Conservation (phyloP, 2,329 filamentous ascomycete species). For the Fusarium sp. region DNA sequence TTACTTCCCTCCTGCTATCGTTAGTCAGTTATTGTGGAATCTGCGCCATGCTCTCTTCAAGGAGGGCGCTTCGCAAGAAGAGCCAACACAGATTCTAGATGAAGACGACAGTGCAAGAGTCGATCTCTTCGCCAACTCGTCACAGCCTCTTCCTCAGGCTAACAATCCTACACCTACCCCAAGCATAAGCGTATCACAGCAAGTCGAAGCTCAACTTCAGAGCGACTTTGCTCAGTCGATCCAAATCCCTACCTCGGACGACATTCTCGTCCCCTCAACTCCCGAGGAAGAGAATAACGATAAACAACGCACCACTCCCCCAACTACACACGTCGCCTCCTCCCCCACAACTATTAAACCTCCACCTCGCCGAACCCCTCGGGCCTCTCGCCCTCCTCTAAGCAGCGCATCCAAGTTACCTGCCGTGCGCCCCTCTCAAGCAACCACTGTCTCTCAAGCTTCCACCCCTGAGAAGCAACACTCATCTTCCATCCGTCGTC, state of each 20-base stretch:
- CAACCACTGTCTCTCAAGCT: constrained; percentile 54
- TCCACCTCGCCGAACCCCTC: constrained; percentile 31
- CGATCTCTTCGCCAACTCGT: constrained; percentile 40
- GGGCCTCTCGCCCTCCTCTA: constrained; percentile 32
- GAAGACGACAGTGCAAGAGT: constrained; percentile 36
- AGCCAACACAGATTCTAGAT: constrained; percentile 20
- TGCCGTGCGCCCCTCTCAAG: constrained; percentile 50
- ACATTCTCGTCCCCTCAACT: constrained; percentile 52
- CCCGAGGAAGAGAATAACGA: constrained; percentile 38
- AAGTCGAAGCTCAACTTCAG: constrained; percentile 64
- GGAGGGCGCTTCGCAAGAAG: constrained; percentile 44
- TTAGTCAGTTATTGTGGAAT: constrained; percentile 69
- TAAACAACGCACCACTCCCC: constrained; percentile 20
- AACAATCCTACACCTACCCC: constrained; percentile 39
- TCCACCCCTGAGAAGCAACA: constrained; percentile 49
- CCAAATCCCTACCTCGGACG: constrained; percentile 48
- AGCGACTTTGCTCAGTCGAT: constrained; percentile 59
- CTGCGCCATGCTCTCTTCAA: constrained; percentile 63
- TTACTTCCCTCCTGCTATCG: constrained; percentile 67
- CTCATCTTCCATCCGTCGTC: constrained; percentile 25
- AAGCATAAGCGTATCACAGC: constrained; percentile 60
- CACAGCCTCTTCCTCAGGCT: constrained; percentile 17
- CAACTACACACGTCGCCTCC: constrained; percentile 27
- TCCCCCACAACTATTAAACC: constrained; percentile 32
- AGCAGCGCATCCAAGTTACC: constrained; percentile 23